phyloP scores from a whole-genome alignment of 129 eudicot species.

The Lactuca saligna region DNA sequence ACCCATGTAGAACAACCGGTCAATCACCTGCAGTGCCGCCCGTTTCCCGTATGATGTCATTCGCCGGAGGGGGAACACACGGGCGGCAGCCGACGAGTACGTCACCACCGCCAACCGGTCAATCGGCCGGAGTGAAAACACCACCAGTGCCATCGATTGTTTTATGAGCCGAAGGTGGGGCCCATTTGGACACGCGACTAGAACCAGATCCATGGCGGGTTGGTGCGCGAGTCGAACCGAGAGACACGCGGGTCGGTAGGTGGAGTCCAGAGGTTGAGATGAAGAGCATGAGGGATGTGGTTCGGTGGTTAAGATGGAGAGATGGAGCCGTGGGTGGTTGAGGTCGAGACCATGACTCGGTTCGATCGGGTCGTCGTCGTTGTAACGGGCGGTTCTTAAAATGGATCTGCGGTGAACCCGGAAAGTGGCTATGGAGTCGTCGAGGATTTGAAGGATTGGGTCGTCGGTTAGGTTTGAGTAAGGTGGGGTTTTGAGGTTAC shows the following conservation, averaged over 20 bases:
- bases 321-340: slow-evolving; percentile 58
- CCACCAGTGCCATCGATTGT: slow-evolving; percentile 81
- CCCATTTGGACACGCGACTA: slow-evolving; percentile 83
- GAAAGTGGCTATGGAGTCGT: slow-evolving; percentile 75
- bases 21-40: slow-evolving; percentile 76
- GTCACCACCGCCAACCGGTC: slow-evolving; percentile 87
- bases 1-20: slow-evolving; percentile 70
- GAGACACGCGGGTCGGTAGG: slow-evolving; percentile 40
- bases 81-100: slow-evolving; percentile 81
- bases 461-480: slow-evolving; percentile 52
- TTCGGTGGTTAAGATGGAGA: slow-evolving; percentile 43
- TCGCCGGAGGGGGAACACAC: slow-evolving; percentile 75
- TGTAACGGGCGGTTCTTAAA: slow-evolving; percentile 69
- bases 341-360: slow-evolving; percentile 39
- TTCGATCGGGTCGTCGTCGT: slow-evolving; percentile 84
- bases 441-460: slow-evolving; percentile 75
- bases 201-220: slow-evolving; percentile 74
- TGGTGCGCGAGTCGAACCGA: slow-evolving; percentile 59
- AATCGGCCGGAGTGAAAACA: slow-evolving; percentile 68
- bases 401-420: slow-evolving; percentile 87
- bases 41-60: slow-evolving; percentile 88
- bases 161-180: slow-evolving; percentile 84
- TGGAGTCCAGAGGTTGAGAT: slow-evolving; percentile 34
- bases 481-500: slow-evolving; percentile 48
- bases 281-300: slow-evolving; percentile 23